Evolutionary conservation across 2,329 filamentous ascomycete genomes (phyloP).

Genomic region (Trichoderma sp.): DNA sequence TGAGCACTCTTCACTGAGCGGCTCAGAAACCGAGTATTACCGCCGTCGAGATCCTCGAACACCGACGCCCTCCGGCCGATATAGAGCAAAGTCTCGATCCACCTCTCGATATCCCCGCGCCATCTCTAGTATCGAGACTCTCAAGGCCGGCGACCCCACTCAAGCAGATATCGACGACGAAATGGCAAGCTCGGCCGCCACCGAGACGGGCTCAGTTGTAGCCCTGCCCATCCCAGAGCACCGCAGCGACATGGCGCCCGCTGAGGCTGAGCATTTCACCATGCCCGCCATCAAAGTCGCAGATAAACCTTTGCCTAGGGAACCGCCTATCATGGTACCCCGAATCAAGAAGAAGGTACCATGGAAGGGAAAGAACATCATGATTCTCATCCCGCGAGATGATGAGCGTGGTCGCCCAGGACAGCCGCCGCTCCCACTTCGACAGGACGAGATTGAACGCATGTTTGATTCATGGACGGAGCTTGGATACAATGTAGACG

Average conservation of each 20-base stretch:
- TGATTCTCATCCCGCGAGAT: constrained; percentile 69
- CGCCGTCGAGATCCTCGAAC: constrained; percentile 52
- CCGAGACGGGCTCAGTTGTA: constrained; percentile 25
- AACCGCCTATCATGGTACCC: constrained; percentile 49
- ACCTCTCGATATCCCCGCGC: constrained; percentile 45
- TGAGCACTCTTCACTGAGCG: constrained; percentile 73
- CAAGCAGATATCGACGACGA: constrained; percentile 26
- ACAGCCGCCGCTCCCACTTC: constrained; percentile 55
- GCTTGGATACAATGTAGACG: constrained; percentile 67
- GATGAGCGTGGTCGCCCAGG: constrained; percentile 64
- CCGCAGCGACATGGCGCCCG: not conserved
- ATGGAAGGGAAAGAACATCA: constrained; percentile 74
- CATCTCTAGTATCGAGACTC: constrained; percentile 58
- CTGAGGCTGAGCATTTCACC: constrained; percentile 23
- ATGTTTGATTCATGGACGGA: constrained; percentile 69
- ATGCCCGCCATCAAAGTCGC: constrained; percentile 36
- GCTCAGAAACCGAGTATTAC: constrained; percentile 59
- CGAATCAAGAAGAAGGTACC: constrained; percentile 69
- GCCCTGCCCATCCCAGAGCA: not conserved
- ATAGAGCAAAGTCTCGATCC: constrained; percentile 28
- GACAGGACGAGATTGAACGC: constrained; percentile 54
- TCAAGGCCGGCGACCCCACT: constrained; percentile 41
- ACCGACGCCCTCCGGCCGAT: constrained; percentile 42
- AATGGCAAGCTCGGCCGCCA: constrained; percentile 37
- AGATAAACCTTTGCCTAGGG: constrained; percentile 42